These are phyloP conservation scores for Saccharomyces hybrid DNA, from an alignment of 1,139 yeast species.

Conservation along the genomic window DNA sequence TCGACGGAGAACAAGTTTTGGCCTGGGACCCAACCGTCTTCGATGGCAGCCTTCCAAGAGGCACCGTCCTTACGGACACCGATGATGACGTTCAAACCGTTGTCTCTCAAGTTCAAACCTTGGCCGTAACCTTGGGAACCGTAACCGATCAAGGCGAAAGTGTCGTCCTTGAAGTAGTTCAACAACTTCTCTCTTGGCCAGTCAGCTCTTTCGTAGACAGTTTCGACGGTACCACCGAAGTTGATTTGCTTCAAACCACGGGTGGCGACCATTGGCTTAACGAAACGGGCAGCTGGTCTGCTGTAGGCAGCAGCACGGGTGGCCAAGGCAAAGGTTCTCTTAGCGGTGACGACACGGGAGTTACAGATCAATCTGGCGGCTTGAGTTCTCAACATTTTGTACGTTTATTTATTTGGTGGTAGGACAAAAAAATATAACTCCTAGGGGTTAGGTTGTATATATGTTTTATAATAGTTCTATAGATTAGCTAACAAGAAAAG, in stretches of 20 bases:
- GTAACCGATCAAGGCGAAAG: conserved; percentile 95
- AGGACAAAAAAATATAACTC: conserved; percentile 2
- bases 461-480: neutral
- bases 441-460: neutral
- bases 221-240: conserved; percentile 92
- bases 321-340: conserved; percentile 51
- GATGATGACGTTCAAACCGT: conserved; percentile 91
- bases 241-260: conserved; percentile 95
- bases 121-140: conserved; percentile 99
- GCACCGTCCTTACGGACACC: conserved; percentile 99
- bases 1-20: conserved; percentile 91
- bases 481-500: neutral
- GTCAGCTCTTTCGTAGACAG: conserved; percentile 97
- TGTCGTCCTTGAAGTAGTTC: conserved; percentile 95
- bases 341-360: conserved; percentile 40
- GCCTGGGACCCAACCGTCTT: conserved; percentile 99
- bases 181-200: conserved; percentile 97
- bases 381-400: conserved; percentile 29
- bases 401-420: conserved; percentile 1
- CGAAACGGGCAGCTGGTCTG: conserved; percentile 36
- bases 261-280: conserved; percentile 34
- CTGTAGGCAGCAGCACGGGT: conserved; percentile 40
- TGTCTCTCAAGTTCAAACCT: conserved; percentile 98
- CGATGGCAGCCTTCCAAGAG: conserved; percentile 98
- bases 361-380: conserved; percentile 32